A percentile compares a stretch with the other conserved stretches of the same genome.
Conservation (phyloP, 2,329 filamentous ascomycete species). For the Elsinoe batatas region DNA sequence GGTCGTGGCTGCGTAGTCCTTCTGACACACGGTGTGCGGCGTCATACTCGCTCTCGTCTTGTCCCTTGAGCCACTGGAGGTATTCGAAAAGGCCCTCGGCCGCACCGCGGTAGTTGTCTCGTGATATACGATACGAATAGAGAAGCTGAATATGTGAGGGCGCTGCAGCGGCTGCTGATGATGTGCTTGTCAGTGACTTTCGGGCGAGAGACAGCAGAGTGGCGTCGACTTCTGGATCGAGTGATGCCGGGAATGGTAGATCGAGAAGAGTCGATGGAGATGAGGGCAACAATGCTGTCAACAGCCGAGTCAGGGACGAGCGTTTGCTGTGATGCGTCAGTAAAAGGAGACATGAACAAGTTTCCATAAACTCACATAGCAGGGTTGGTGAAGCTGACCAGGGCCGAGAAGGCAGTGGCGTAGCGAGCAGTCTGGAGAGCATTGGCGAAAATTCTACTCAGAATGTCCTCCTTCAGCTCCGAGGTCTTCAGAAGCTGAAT, state of each 20-base stretch:
- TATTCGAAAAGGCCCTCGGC: constrained; percentile 48
- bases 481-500: constrained; percentile 24
- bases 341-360: not conserved
- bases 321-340: constrained; percentile 35
- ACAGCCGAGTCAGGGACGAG: constrained; percentile 59
- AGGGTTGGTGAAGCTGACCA: constrained; percentile 61
- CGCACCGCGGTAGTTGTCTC: constrained; percentile 75
- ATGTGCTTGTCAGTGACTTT: constrained; percentile 48
- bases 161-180: constrained; percentile 17
- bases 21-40: constrained; percentile 17
- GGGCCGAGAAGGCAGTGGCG: constrained; percentile 68
- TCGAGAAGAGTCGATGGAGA: constrained; percentile 45
- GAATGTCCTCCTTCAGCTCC: constrained; percentile 55
- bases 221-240: constrained; percentile 69
- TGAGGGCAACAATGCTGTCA: constrained; percentile 33
- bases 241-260: constrained; percentile 62
- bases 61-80: constrained; percentile 39
- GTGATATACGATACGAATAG: constrained; percentile 79
- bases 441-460: constrained; percentile 74
- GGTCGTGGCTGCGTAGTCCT: constrained; percentile 4
- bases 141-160: constrained; percentile 79
- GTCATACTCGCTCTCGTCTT: constrained; percentile 8
- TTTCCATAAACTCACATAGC: constrained; percentile 42
- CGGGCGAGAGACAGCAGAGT: constrained; percentile 64
- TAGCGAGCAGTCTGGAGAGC: constrained; percentile 71